These are phyloP conservation scores for Xerocomus brunneocitrinus DNA, from an alignment of 768 basidiomycete species.

Conservation along the genomic window DNA sequence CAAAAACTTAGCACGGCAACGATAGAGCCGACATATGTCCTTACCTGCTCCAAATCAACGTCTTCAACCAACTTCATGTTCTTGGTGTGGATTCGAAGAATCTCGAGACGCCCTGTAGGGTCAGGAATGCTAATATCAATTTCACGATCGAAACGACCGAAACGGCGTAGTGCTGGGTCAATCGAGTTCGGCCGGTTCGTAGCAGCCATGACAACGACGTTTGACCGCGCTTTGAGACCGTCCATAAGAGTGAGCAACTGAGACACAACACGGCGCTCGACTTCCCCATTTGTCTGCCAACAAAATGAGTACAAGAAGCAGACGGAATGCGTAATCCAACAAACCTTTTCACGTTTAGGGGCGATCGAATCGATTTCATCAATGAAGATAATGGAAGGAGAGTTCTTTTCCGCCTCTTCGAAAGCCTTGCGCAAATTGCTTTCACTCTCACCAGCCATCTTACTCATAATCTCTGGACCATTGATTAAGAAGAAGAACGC, in stretches of 20 bases:
- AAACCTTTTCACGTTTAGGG: slow-evolving; percentile 97
- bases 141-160: slow-evolving; percentile 99
- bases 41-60: slow-evolving; percentile 92
- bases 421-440: slow-evolving; percentile 97
- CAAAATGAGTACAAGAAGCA: slow-evolving; percentile 1
- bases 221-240: slow-evolving; percentile 95
- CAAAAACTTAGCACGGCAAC: neutral
- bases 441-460: slow-evolving; percentile 99
- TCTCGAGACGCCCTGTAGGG: slow-evolving; percentile 97
- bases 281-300: slow-evolving; percentile 92
- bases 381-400: slow-evolving; percentile 99
- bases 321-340: slow-evolving; percentile 5
- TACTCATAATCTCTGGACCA: slow-evolving; percentile 99
- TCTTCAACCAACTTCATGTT: slow-evolving; percentile 99
- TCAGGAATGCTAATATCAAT: slow-evolving; percentile 99
- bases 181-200: slow-evolving; percentile 99
- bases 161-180: slow-evolving; percentile 96
- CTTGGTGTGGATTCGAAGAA: slow-evolving; percentile 98
- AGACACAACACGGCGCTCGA: slow-evolving; percentile 98
- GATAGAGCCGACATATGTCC: neutral
- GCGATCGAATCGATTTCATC: slow-evolving; percentile 99
- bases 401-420: slow-evolving; percentile 99
- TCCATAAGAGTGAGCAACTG: slow-evolving; percentile 99
- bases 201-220: slow-evolving; percentile 99
- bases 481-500: slow-evolving; percentile 99